Conservation (phyloP, 495 filamentous ascomycete species). For the Sporormia fimetaria region DNA sequence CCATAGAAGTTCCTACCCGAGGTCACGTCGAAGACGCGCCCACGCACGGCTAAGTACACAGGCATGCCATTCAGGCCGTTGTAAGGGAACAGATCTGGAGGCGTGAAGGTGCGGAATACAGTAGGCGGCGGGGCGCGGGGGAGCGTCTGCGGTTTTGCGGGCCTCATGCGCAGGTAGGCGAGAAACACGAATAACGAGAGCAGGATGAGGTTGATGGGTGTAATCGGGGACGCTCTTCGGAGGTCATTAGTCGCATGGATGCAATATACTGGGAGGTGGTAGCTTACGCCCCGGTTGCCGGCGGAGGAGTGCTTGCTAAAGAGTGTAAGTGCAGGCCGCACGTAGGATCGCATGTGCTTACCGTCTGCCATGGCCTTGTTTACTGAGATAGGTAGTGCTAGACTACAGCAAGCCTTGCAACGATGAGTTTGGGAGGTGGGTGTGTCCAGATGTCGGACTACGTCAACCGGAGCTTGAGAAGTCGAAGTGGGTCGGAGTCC, state of each 20-base stretch:
- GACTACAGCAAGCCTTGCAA: no score
- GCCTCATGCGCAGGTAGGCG: conserved; percentile 26
- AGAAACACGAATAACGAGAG: conserved; percentile 12
- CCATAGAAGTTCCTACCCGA: conserved; percentile 85
- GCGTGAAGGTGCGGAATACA: conserved; percentile 88
- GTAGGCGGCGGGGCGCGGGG: conserved; percentile 58
- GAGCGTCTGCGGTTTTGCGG: conserved; percentile 40
- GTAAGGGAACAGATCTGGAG: conserved; percentile 71
- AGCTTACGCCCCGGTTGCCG: conserved; percentile 24
- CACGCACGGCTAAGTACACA: conserved; percentile 76
- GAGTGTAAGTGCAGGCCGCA: not conserved
- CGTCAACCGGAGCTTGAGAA: no score
- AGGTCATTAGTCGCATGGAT: conserved; percentile 41
- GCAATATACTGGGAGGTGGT: no score
- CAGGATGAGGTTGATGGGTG: conserved; percentile 24
- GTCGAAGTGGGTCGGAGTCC: no score
- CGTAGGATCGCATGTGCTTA: conserved; percentile 4
- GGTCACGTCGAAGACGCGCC: conserved; percentile 77
- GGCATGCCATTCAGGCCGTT: conserved; percentile 65
- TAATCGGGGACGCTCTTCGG: conserved; percentile 17
- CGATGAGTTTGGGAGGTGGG: no score
- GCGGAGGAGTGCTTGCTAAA: conserved; percentile 15
- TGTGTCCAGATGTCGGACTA: no score
- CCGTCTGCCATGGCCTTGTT: conserved; percentile 26
- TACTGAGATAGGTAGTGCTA: no score